Evolutionary conservation across 2,329 filamentous ascomycete genomes (phyloP).

Genomic region (Byssochlamys sp.): DNA sequence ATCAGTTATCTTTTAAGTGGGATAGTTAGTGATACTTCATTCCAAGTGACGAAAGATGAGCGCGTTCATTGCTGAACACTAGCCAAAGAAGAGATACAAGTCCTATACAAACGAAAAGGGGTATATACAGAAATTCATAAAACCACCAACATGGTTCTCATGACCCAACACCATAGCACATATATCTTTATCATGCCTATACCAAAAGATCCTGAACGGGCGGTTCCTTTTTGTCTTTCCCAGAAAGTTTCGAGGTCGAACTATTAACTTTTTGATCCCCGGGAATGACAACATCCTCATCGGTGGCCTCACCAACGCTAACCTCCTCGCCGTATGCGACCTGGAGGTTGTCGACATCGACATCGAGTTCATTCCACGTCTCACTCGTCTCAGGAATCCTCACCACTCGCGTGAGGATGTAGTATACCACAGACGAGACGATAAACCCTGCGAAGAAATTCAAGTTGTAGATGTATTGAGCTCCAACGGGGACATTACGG

Average conservation of each 20-base stretch:
- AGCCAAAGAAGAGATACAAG: too few relatives aligned
- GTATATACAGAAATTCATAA: not conserved
- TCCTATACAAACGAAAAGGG: too few relatives aligned
- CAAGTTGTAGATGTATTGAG: conserved; percentile 76
- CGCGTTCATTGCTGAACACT: too few relatives aligned
- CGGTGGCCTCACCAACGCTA: conserved; percentile 14
- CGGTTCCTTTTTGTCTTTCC: not conserved
- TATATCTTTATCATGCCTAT: not conserved
- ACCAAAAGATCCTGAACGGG: not conserved
- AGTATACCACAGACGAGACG: conserved; percentile 60
- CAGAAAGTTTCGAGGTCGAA: not conserved
- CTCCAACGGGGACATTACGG: conserved; percentile 60
- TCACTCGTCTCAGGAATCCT: conserved; percentile 67
- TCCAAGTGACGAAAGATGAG: too few relatives aligned
- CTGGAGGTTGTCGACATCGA: conserved; percentile 21
- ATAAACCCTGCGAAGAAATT: conserved; percentile 85
- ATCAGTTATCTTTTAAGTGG: too few relatives aligned
- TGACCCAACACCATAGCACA: not conserved
- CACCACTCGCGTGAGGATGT: conserved; percentile 55
- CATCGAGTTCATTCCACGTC: conserved; percentile 64
- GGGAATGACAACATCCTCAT: not conserved
- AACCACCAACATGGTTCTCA: not conserved
- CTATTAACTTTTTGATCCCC: not conserved
- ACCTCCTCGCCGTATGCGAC: conserved; percentile 25
- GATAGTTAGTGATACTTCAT: too few relatives aligned